These are phyloP conservation scores for Podaxis mareebaensis DNA, from an alignment of 768 basidiomycete species.

Conservation along the genomic window DNA sequence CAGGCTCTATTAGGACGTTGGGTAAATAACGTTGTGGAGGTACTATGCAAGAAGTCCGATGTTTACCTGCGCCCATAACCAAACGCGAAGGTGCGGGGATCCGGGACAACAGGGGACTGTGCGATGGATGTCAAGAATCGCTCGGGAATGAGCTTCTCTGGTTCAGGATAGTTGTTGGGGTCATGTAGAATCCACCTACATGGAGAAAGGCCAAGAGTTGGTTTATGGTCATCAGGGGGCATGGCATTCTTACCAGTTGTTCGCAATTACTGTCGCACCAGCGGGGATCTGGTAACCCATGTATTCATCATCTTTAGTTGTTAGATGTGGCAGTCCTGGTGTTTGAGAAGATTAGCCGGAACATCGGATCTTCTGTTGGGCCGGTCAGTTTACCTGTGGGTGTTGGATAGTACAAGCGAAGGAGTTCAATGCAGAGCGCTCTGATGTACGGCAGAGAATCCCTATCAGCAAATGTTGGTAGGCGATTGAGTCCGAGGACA, in stretches of 20 bases:
- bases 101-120: not conserved
- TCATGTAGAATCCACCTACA: constrained; percentile 29
- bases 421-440: constrained; percentile 20
- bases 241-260: constrained; percentile 18
- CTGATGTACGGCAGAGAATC: constrained; percentile 23
- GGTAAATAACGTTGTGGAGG: too few relatives aligned
- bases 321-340: constrained; percentile 20
- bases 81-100: constrained; percentile 10
- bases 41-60: not conserved
- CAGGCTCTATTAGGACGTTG: constrained; percentile 21
- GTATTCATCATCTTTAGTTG: constrained; percentile 19
- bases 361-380: constrained; percentile 1
- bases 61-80: constrained; percentile 15
- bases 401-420: constrained; percentile 20
- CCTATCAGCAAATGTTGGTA: constrained; percentile 27
- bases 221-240: not conserved
- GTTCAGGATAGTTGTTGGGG: constrained; percentile 19
- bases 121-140: constrained; percentile 15
- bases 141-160: constrained; percentile 23
- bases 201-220: not conserved
- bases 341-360: not conserved
- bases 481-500: constrained; percentile 25
- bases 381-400: constrained; percentile 19
- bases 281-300: constrained; percentile 21
- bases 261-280: constrained; percentile 21